Conservation (phyloP, 345 rosid species). For the Cardiospermum halicacabum region DNA sequence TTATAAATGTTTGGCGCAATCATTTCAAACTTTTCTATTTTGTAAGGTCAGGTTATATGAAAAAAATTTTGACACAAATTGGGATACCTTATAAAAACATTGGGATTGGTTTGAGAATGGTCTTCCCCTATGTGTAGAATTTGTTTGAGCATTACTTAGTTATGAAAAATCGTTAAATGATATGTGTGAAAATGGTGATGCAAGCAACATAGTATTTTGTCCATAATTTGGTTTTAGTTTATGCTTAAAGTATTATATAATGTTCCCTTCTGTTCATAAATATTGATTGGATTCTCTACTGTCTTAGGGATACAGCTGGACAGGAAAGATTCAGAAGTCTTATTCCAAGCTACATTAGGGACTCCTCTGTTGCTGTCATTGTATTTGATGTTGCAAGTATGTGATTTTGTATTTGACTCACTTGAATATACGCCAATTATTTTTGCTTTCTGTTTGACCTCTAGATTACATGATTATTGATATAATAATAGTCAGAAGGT, state of each 20-base stretch:
- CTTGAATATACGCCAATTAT: neutral
- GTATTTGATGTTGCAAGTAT: slow-evolving; percentile 89
- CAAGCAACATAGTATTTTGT: neutral
- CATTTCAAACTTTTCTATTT: neutral
- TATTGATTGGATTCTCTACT: neutral
- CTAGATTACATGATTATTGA: neutral
- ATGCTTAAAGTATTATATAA: neutral
- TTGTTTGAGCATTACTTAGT: neutral
- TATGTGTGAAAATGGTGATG: neutral
- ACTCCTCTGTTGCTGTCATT: slow-evolving; percentile 91
- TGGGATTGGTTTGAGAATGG: neutral
- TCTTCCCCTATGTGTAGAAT: neutral
- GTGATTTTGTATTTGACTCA: neutral
- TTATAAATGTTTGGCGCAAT: neutral
- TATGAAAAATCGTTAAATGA: neutral
- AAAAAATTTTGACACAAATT: neutral
- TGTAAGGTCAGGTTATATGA: neutral
- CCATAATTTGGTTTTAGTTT: neutral
- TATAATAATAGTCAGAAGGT: neutral
- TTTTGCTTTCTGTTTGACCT: neutral
- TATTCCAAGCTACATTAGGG: slow-evolving; percentile 92
- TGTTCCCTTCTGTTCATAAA: neutral
- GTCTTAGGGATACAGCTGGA: slow-evolving; percentile 82
- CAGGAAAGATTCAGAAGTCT: slow-evolving; percentile 95
- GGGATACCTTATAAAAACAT: neutral